Conservation (phyloP, 768 basidiomycete genomes). For the Agrocybe praecox region DNA sequence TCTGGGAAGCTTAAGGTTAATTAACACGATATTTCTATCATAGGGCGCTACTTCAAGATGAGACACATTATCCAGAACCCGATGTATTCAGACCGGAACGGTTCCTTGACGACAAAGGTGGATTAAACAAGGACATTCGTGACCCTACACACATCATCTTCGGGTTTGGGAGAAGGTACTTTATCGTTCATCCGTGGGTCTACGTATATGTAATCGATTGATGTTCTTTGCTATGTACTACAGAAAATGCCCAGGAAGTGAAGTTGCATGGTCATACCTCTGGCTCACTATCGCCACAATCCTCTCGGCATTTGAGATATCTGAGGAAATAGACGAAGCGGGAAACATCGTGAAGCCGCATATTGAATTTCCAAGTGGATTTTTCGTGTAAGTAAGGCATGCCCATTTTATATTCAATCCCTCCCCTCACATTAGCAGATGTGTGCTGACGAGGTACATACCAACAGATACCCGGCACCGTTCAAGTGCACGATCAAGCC, state of each 20-base stretch:
- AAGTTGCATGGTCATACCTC: slow-evolving; percentile 3
- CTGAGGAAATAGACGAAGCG: not conserved
- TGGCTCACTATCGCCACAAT: slow-evolving; percentile 8
- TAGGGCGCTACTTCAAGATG: slow-evolving; percentile 10
- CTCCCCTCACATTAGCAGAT: too few relatives aligned
- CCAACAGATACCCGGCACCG: slow-evolving; percentile 1
- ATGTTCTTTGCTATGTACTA: too few relatives aligned
- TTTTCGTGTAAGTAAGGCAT: slow-evolving; percentile 8
- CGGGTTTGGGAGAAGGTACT: slow-evolving; percentile 11
- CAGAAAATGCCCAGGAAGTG: slow-evolving; percentile 8
- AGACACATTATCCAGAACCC: slow-evolving; percentile 2
- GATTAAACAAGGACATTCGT: not conserved
- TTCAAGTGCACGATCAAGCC: slow-evolving; percentile 8
- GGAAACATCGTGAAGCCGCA: slow-evolving; percentile 1
- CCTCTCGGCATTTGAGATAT: slow-evolving; percentile 6
- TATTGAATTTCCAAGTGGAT: not conserved
- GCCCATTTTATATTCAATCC: not conserved
- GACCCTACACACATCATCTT: slow-evolving; percentile 4
- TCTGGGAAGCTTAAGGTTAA: not conserved
- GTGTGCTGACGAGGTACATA: not conserved
- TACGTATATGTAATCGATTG: too few relatives aligned
- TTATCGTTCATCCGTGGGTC: too few relatives aligned
- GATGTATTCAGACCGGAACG: slow-evolving; percentile 7
- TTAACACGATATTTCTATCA: not conserved
- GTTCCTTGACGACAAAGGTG: slow-evolving; percentile 4